A percentile compares a stretch with the other conserved stretches of the same genome.
Evolutionary conservation across 2,329 filamentous ascomycete species (phyloP).

Genomic region (Sporothrix pseudoabietina): DNA sequence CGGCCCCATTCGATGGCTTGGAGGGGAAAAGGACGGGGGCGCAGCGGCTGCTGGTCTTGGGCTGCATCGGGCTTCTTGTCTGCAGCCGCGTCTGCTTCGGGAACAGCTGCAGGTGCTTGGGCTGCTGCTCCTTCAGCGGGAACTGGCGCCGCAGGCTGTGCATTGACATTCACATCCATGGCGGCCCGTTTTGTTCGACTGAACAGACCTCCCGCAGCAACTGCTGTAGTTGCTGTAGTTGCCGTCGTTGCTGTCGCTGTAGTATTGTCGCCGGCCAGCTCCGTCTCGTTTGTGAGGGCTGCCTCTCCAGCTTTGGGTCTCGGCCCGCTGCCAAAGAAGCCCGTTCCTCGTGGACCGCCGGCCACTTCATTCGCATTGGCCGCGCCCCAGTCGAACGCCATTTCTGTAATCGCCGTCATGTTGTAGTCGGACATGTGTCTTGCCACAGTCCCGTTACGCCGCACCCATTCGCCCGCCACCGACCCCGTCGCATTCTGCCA

Average conservation of each 20-base stretch:
- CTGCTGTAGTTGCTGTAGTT: neutral
- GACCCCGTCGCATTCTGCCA: conserved; percentile 80
- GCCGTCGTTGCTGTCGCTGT: neutral
- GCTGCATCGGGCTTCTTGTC: neutral
- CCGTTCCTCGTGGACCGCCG: neutral
- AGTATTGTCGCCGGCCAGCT: neutral
- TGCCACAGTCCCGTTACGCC: conserved; percentile 52
- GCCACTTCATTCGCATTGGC: neutral
- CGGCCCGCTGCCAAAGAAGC: conserved; percentile 16
- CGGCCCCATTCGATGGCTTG: conserved; percentile 63
- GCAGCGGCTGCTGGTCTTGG: neutral
- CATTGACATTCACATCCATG: neutral
- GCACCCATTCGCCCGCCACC: conserved; percentile 74
- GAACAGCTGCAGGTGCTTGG: neutral
- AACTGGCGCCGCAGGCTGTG: neutral
- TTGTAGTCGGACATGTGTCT: conserved; percentile 59
- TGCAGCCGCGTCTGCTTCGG: neutral
- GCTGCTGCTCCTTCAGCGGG: neutral
- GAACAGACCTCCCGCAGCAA: neutral
- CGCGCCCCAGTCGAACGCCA: conserved; percentile 55
- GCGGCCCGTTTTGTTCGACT: neutral
- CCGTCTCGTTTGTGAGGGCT: neutral
- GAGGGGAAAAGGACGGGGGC: neutral
- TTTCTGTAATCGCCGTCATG: conserved; percentile 64
- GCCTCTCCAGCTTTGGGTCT: neutral